Evolutionary conservation across 176 grass and related monocot species (phyloP).

Genomic region (Phyllostachys edulis): DNA sequence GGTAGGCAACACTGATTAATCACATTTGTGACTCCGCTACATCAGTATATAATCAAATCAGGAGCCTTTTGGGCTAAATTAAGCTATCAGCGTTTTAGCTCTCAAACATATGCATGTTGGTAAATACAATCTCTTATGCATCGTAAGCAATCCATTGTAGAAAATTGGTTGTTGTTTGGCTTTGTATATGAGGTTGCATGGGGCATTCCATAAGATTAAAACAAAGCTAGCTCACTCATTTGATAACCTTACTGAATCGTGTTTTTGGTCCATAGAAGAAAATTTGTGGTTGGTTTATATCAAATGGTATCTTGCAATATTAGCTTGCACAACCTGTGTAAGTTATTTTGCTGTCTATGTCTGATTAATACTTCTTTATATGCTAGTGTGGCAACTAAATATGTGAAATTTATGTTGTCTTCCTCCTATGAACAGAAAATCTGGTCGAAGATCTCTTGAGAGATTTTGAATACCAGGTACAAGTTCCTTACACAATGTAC

Average conservation of each 20-base stretch:
- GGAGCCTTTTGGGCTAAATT: not conserved
- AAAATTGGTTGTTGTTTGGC: not conserved
- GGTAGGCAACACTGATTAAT: not conserved
- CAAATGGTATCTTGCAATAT: not conserved
- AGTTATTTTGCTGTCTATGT: constrained; percentile 14
- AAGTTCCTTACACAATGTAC: constrained; percentile 58
- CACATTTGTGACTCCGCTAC: not conserved
- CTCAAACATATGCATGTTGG: not conserved
- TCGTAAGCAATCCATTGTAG: not conserved
- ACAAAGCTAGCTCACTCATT: not conserved
- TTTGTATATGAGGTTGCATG: not conserved
- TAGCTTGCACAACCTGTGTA: not conserved
- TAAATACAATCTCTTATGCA: not conserved
- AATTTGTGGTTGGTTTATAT: not conserved
- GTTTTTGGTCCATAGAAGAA: not conserved
- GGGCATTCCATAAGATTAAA: not conserved
- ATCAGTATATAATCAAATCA: not conserved
- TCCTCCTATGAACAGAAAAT: constrained; percentile 57
- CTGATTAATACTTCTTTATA: not conserved
- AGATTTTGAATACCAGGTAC: constrained; percentile 44
- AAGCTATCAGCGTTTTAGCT: not conserved
- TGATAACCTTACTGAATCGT: constrained; percentile 3
- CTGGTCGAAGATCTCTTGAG: constrained; percentile 51
- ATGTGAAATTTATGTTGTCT: not conserved
- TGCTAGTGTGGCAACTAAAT: not conserved